phyloP scores from a whole-genome alignment of 148 eudicot genomes.

The Beta vulgaris region DNA sequence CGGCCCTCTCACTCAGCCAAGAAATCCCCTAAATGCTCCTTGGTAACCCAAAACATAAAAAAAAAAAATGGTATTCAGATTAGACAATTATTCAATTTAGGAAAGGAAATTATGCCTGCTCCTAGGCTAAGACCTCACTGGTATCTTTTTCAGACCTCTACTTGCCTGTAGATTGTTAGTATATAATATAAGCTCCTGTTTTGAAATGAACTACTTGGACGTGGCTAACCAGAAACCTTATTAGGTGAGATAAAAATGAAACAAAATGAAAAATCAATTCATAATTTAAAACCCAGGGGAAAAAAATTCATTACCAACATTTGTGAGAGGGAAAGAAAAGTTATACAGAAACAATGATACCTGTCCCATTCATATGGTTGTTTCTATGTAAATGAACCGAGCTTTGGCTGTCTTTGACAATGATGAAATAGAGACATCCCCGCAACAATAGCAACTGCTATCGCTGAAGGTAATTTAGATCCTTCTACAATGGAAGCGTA shows the following conservation, averaged over 20 bases:
- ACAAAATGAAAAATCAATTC: not conserved
- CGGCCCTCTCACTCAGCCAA: not conserved
- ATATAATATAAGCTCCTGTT: not conserved
- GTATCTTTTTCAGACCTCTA: too few relatives aligned
- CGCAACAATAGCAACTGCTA: slow-evolving; percentile 58
- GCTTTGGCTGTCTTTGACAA: slow-evolving; percentile 34
- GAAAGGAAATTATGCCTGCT: not conserved
- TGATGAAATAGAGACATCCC: slow-evolving; percentile 43
- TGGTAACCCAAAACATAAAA: not conserved
- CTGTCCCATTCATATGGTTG: not conserved
- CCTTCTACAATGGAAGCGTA: slow-evolving; percentile 73
- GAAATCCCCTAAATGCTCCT: not conserved
- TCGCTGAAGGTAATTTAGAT: slow-evolving; percentile 66
- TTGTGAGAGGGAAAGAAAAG: not conserved
- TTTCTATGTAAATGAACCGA: not conserved
- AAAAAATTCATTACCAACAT: not conserved
- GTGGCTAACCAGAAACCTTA: not conserved
- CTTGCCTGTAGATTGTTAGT: too few relatives aligned
- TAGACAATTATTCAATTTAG: not conserved
- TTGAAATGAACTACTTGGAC: not conserved
- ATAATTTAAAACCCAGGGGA: not conserved
- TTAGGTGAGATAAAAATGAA: not conserved
- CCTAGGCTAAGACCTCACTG: too few relatives aligned
- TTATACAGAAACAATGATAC: not conserved
- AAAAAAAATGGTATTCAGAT: too few relatives aligned